Conservation (phyloP, 192 early-diverging fungal species). For the Powellomyces hirtus region DNA sequence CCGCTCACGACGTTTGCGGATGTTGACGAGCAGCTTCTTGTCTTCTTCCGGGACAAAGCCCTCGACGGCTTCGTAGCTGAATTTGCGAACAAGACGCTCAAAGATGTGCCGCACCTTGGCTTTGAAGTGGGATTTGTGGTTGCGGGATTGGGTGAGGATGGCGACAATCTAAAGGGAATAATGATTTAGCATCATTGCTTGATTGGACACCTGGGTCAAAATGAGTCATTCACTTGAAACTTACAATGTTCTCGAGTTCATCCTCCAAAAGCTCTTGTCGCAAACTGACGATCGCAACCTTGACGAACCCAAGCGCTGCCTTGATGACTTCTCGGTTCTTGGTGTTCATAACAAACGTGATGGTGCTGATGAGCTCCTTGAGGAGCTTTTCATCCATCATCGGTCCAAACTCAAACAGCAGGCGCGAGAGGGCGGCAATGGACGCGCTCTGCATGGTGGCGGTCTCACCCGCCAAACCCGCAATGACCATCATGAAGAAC, state of each 20-base stretch:
- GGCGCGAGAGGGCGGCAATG: constrained; percentile 74
- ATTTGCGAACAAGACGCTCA: constrained; percentile 84
- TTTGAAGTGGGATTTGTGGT: constrained; percentile 88
- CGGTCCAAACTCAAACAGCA: constrained; percentile 85
- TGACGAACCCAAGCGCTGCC: constrained; percentile 88
- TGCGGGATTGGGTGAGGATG: constrained; percentile 79
- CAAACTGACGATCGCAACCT: constrained; percentile 80
- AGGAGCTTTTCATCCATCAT: constrained; percentile 58
- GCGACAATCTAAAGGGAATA: constrained; percentile 33
- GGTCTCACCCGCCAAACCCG: constrained; percentile 89
- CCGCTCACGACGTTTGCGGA: constrained; percentile 84
- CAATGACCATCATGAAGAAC: constrained; percentile 90
- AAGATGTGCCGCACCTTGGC: constrained; percentile 88
- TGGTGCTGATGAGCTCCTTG: constrained; percentile 74
- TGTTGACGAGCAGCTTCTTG: constrained; percentile 85
- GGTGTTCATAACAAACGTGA: constrained; percentile 76
- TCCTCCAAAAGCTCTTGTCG: constrained; percentile 67
- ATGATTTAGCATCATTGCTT: too few species aligned
- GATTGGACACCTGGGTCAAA: too few species aligned
- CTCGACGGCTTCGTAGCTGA: constrained; percentile 78
- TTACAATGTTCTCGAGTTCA: constrained; percentile 67
- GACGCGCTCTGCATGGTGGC: constrained; percentile 91
- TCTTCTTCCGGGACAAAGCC: constrained; percentile 82
- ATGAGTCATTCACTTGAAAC: constrained; percentile 42
- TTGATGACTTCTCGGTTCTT: constrained; percentile 90